Evolutionary conservation across 2,329 filamentous ascomycete genomes (phyloP).

Genomic region (Chrysoporthe austroafricana): DNA sequence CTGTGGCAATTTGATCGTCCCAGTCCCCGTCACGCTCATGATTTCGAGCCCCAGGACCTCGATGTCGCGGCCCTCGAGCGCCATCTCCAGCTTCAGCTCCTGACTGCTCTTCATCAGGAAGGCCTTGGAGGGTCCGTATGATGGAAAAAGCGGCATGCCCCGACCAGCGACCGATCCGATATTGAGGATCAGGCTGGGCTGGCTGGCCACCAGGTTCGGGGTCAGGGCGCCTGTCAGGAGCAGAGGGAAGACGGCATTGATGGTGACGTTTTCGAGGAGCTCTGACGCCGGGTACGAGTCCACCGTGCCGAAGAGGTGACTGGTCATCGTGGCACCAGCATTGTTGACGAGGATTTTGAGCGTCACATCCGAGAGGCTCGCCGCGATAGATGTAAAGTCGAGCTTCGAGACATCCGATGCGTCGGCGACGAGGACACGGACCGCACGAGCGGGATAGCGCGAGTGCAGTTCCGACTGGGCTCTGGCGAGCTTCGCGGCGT

Average conservation of each 20-base stretch:
- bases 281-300: too few species aligned
- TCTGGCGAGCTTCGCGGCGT: neutral
- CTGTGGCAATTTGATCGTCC: neutral
- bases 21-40: neutral
- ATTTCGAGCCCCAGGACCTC: neutral
- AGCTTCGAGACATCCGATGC: neutral
- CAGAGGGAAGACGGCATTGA: neutral
- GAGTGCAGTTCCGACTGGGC: neutral
- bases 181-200: neutral
- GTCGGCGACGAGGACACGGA: neutral
- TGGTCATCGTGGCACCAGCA: neutral
- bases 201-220: neutral
- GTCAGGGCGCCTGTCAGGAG: neutral
- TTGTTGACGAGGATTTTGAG: neutral
- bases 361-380: neutral
- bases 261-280: neutral
- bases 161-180: neutral
- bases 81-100: neutral
- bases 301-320: neutral
- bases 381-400: neutral
- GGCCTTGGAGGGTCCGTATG: neutral
- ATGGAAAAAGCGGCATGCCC: neutral
- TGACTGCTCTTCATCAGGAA: too few species aligned
- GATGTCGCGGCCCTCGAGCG: neutral
- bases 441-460: neutral